phyloP scores from a whole-genome alignment of 345 rosid species.

The Linum trigynum region DNA sequence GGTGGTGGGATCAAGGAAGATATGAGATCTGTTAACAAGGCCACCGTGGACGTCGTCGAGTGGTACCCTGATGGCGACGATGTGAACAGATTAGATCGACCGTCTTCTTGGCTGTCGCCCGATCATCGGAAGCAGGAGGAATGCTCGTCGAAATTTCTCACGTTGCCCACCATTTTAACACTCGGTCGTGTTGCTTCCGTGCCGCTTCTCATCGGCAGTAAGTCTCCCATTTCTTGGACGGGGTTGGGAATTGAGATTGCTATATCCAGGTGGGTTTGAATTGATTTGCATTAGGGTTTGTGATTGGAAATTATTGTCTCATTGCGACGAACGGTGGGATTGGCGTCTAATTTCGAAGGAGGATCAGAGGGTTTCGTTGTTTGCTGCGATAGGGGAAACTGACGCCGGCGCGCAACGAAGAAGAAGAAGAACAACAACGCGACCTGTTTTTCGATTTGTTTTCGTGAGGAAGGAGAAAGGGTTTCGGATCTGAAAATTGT shows the following conservation, averaged over 20 bases:
- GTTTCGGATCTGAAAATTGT: no score
- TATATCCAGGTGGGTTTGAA: not conserved
- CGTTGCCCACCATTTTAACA: constrained; percentile 83
- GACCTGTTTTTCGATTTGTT: no score
- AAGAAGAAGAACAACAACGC: no score
- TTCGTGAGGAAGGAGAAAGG: no score
- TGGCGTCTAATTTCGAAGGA: not conserved
- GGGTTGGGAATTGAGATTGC: not conserved
- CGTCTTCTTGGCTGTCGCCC: constrained; percentile 13
- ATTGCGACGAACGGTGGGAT: not conserved
- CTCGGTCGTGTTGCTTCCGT: constrained; percentile 95
- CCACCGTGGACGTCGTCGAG: constrained; percentile 21
- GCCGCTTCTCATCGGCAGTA: constrained; percentile 75
- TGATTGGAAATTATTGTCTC: not conserved
- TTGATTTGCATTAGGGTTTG: not conserved
- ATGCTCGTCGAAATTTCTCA: constrained; percentile 44
- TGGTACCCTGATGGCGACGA: constrained; percentile 17
- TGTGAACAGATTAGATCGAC: constrained; percentile 17
- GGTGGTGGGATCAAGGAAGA: constrained; percentile 21
- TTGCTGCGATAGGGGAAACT: no score
- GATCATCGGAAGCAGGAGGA: constrained; percentile 21
- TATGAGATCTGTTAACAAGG: constrained; percentile 47
- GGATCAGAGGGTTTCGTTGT: no score
- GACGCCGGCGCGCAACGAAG: no score
- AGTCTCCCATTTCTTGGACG: constrained; percentile 9